Base-by-base conservation (phyloP, 1,284 basidiomycete genomes). In the Trichosporon inkin region DNA sequence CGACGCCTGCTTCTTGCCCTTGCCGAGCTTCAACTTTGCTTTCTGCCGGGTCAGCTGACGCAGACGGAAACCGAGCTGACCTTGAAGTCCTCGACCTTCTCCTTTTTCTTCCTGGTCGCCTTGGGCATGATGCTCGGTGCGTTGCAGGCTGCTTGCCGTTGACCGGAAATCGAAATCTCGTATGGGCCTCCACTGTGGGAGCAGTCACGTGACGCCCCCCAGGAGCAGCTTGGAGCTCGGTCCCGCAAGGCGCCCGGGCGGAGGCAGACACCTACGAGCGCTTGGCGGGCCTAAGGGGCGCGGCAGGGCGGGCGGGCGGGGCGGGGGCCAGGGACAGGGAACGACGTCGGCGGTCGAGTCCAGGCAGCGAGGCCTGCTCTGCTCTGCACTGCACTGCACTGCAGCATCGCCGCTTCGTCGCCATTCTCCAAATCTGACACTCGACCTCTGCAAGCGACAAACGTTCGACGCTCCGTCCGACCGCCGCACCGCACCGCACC, bases 11-110 rank as follows among this genome's bases (percentile, higher is more conserved):
- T 89, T 86, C 77, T 95, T 98, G 53, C 90, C 92, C 77, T 95
- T 98, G 36, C 95, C 95, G 54, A 99, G 88, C 79, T 96, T 98
- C 51, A 95, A 83, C 77, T 91, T 97, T 22, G 90, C 86, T 90
- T 95, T 97, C 91, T 96, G 78, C 0, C 0, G 11, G 36, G 24
- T 47, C 35, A 58, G 57, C 34, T 35, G 6, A 16, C 5, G 32
- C 19, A 7, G 6, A 1, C 14, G 13, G 16, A 2, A 2, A 14
- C 17, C 32, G 2, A 10, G 71, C 80, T 62, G 71, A 91, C 91
- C 49, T 85, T 82, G 67, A 96, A 95, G 76, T 95, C 92, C n/a
- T 88, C 88, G 1, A 84, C 85, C 75, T 90, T 92, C 64, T 88
- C 90, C 73, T 87, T 91, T 73, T 86, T 87, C 78, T 89, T 92